Base-by-base conservation (phyloP, 331 rosid species). In the Malus hybrid region DNA sequence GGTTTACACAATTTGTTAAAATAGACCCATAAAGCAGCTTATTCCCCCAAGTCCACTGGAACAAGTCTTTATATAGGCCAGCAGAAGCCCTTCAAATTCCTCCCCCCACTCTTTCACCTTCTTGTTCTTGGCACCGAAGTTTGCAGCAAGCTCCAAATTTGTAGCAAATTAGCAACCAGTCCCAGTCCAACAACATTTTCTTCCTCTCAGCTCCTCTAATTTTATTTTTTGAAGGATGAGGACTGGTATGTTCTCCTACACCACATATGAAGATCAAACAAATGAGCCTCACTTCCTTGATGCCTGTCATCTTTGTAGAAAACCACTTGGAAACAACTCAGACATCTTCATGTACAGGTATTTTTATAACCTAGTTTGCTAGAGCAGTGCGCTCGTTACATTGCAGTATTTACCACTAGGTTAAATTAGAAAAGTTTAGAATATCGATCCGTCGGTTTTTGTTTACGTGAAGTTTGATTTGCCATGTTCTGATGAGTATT, bases 291-390 rank as follows among this genome's bases (percentile, higher is more conserved):
- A 93, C 88, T 93, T 88, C 69, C 97, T 93, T 14, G 91, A 93
- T 82, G 85, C 98, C 65, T 93, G 98, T 69, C 90, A 63, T 34
- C 97, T 90, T 60, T 93, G 98, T 79, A 81, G 84, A 60, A 91
- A 87, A 74, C 85, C 90, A 11, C 96, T 93, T 24, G 86, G 89
- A 56, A 79, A 59, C 19, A 90, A 90, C 83, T 46, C 66, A 20
- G 98, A 93, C 86, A 93, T 93, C 84, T 93, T 85, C 84, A 93
- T 93, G 98, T 93, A 93, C 83, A 91, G 91, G 98, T 93, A 15
- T 2, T 0, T 34, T 39, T 48, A 39, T 39, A 32, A 27, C 42
- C 60, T 3, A 44, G 50, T 44, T 44, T 5, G 15, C 0, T 44
- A 44, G 50, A 44, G 50, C 50, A 11, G 50, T 44, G 50, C 1